Conservation (phyloP, 495 filamentous ascomycete species). For the Talaromyces liani region DNA sequence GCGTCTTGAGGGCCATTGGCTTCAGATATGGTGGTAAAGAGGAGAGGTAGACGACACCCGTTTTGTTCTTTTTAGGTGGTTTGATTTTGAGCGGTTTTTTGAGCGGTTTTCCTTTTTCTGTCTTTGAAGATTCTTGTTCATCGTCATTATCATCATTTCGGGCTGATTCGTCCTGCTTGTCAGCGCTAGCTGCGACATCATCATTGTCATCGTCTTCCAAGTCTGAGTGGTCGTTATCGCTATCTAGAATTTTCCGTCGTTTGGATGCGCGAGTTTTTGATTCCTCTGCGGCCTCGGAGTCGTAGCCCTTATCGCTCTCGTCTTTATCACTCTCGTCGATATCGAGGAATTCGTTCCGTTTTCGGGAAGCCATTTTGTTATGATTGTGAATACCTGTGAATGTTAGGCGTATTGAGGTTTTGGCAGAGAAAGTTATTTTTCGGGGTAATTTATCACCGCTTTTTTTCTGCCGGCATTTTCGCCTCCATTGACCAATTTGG, state of each 20-base stretch:
- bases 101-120: slow-evolving; percentile 11
- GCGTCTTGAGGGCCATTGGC: slow-evolving; percentile 67
- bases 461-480: background rate
- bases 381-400: too few relatives aligned
- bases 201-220: slow-evolving; percentile 13
- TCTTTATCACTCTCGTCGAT: slow-evolving; percentile 54
- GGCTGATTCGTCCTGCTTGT: slow-evolving; percentile 20
- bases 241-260: slow-evolving; percentile 37
- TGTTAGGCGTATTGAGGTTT: background rate
- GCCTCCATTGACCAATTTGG: background rate
- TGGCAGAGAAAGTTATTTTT: slow-evolving; percentile 4
- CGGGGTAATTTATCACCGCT: background rate
- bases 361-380: slow-evolving; percentile 53
- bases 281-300: slow-evolving; percentile 60
- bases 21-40: slow-evolving; percentile 94
- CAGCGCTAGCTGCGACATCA: slow-evolving; percentile 5
- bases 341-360: slow-evolving; percentile 71
- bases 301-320: slow-evolving; percentile 49
- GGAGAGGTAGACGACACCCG: slow-evolving; percentile 83
- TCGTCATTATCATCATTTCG: slow-evolving; percentile 9
- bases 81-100: slow-evolving; percentile 16
- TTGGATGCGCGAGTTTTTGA: slow-evolving; percentile 60
- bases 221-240: slow-evolving; percentile 27
- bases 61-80: slow-evolving; percentile 33
- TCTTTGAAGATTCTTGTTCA: slow-evolving; percentile 8